Base-by-base conservation (phyloP, 306 rosid genomes). In the Gynostemma pentaphyllum region DNA sequence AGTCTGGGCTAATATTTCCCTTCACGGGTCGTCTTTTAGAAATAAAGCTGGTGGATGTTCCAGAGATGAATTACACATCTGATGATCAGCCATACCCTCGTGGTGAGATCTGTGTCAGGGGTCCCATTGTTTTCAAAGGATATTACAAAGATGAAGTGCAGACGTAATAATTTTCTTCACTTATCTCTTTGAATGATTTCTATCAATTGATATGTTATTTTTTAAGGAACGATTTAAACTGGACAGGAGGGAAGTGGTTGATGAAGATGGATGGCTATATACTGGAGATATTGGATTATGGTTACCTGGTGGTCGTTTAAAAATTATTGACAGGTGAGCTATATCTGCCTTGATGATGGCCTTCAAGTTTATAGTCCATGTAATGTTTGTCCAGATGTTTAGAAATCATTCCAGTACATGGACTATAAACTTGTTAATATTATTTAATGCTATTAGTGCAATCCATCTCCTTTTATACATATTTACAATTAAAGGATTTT, bases 81-180 rank as follows among this genome's bases (percentile, higher is more conserved):
- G 81, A 82, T 12, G 99, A 94, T 78, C 75, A 68, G 77, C 97
- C 97, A 41, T 68, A 82, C 83, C 95, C 99, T 68, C 97, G 97
- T 61, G 99, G 99, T 66, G 99, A 94, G 86, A 94, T 94, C 77
- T 94, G 99, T 78, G 82, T 86, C 64, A 81, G 99, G 85, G 99
- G 99, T 80, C 99, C 97, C 46, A 75, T 72, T 78, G 42, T 89
- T 78, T 94, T 94, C 76, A 79, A 32, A 50, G 97, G 99, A 50
- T 88, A 94, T 81, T 66, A 73, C 87, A 94, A 86, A 76, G 97
- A 94, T 69, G 99, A 94, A 84, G 77, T 37, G 67, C 99, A 94
- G 67, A 94, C 97, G 99, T 89, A 84, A 52, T 23, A 57, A 67
- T 49, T 69, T 67, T 62, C 11, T 77, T 79, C 77, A 49, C n/a